These are phyloP conservation scores for Huiozyma naganishii DNA, from an alignment of 805 yeast genomes.

Conservation along the genomic window DNA sequence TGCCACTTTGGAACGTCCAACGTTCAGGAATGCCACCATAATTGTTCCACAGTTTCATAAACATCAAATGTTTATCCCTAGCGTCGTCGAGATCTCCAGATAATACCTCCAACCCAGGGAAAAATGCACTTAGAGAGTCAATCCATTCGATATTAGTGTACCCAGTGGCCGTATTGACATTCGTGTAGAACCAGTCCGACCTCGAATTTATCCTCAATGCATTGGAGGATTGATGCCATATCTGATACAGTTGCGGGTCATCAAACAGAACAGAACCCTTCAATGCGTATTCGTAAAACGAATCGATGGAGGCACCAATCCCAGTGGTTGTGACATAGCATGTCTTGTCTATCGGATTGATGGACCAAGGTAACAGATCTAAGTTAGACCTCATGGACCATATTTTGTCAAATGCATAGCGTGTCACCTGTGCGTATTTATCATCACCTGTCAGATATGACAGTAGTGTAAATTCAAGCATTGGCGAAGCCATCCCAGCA, in stretches of 20 bases:
- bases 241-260: conserved; percentile 37
- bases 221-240: conserved; percentile 53
- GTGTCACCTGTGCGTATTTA: conserved; percentile 52
- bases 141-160: conserved; percentile 52
- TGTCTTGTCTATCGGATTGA: conserved; percentile 45
- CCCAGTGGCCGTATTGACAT: conserved; percentile 48
- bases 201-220: conserved; percentile 47
- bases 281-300: conserved; percentile 80
- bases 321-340: conserved; percentile 62
- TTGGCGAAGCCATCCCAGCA: conserved; percentile 78
- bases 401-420: conserved; percentile 51
- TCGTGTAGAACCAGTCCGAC: conserved; percentile 42
- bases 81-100: conserved; percentile 69
- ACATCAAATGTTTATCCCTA: conserved; percentile 46
- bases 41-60: conserved; percentile 65
- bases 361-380: conserved; percentile 67
- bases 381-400: conserved; percentile 58
- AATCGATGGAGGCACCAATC: conserved; percentile 84
- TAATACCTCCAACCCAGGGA: conserved; percentile 74
- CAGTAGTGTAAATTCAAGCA: conserved; percentile 68
- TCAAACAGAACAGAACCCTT: conserved; percentile 67
- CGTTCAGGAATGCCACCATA: conserved; percentile 83
- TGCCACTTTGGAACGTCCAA: conserved; percentile 41
- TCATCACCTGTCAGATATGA: conserved; percentile 68
- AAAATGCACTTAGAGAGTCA: conserved; percentile 79